These are phyloP conservation scores for Fraxinus nigra DNA, from an alignment of 305 asterid genomes.

Conservation along the genomic window DNA sequence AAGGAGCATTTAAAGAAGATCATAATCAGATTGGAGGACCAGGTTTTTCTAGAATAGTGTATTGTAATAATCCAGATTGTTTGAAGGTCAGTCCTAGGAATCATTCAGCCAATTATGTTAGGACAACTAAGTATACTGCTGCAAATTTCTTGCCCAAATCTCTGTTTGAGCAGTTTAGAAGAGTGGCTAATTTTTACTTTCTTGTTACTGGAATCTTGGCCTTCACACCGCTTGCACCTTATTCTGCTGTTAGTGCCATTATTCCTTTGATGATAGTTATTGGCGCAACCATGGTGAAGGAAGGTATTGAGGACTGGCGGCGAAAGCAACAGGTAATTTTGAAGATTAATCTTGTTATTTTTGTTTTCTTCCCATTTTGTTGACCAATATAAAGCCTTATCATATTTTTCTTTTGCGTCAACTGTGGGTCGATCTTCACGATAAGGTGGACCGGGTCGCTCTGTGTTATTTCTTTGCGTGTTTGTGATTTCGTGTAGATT, in stretches of 20 bases:
- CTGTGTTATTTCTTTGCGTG: not conserved
- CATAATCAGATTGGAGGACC: constrained; percentile 82
- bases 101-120: constrained; percentile 71
- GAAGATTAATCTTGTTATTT: not conserved
- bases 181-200: constrained; percentile 89
- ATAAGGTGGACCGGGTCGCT: not conserved
- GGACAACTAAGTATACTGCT: constrained; percentile 71
- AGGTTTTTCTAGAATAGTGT: constrained; percentile 84
- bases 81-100: constrained; percentile 35
- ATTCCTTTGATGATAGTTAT: constrained; percentile 67
- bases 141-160: constrained; percentile 83
- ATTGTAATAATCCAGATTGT: constrained; percentile 67
- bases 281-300: constrained; percentile 82
- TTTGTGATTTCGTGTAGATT: not conserved
- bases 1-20: constrained; percentile 50
- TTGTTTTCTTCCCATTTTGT: not conserved
- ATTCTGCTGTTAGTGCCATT: constrained; percentile 65
- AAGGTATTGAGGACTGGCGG: constrained; percentile 77
- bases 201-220: constrained; percentile 69
- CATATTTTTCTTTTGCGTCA: not conserved
- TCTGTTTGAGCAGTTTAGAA: constrained; percentile 92
- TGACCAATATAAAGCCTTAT: not conserved
- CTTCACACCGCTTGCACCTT: constrained; percentile 74
- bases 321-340: constrained; percentile 68
- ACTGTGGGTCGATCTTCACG: not conserved